Conservation (phyloP, 1,284 basidiomycete species). For the Pholiota adiposa region DNA sequence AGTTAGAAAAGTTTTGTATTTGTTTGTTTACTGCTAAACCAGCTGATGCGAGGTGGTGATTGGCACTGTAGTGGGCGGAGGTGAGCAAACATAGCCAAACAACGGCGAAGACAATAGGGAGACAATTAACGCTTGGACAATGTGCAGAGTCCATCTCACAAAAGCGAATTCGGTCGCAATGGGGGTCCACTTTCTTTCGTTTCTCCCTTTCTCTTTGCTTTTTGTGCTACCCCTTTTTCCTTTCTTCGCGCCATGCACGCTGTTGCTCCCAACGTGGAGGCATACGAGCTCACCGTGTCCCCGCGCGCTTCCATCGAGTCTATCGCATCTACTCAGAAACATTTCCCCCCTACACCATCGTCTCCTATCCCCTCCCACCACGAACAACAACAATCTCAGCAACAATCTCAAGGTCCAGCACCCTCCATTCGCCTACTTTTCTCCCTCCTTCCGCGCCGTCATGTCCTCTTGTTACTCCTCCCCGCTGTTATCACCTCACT, state of each 20-base stretch:
- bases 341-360: background rate
- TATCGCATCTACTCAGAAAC: conserved; percentile 4
- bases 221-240: background rate
- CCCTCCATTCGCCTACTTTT: conserved; percentile 61
- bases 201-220: background rate
- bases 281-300: conserved; percentile 35
- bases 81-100: background rate
- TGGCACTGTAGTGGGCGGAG: too few species aligned
- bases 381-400: background rate
- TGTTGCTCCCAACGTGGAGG: conserved; percentile 7
- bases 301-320: conserved; percentile 33
- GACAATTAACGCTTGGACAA: background rate
- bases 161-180: background rate
- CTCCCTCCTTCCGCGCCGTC: conserved; percentile 60
- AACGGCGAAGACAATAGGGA: conserved; percentile 2
- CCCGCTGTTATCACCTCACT: conserved; percentile 78
- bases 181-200: background rate
- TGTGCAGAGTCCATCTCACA: background rate
- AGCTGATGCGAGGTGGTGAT: too few species aligned
- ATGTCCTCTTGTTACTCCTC: conserved; percentile 62
- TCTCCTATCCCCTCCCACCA: conserved; percentile 10
- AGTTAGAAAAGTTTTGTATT: too few species aligned
- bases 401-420: conserved; percentile 8
- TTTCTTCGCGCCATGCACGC: background rate
- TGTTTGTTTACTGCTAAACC: too few species aligned